Base-by-base conservation (phyloP, 345 rosid species). In the Eutrema heterophyllum region DNA sequence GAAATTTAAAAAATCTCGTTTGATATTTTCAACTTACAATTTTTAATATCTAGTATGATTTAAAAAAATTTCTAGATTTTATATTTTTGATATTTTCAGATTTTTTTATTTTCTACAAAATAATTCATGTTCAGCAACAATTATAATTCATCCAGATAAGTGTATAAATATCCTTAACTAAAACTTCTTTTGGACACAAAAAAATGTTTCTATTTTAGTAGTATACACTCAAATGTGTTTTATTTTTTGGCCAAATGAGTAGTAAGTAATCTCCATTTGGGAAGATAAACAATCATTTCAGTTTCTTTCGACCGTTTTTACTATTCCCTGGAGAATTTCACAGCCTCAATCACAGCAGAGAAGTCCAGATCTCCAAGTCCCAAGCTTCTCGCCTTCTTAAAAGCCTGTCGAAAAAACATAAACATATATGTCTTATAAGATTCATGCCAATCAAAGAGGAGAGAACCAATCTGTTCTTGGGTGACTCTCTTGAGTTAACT, bases 381-480 rank as follows among this genome's bases (percentile, higher is more conserved):
- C 86, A 94, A 71, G 88, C 92, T 84, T 75, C 90, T 84, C 12
- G 95, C 98, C 83, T 87, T 94, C 84, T 94, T 91, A 81, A 88
- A 94, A n/a, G 89, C 89, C 97, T 94, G 80, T 64, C 6, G 9
- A 35, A 36, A 58, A 58, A 9, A 56, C 9, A 36, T 2, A 64
- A 29, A 49, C 13, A 27, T n/a, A 21, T n/a, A 11, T 6, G 24
- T 46, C 13, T 63, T 40, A n/a, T 5, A 10, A 62, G 45, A 52
- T 38, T 9, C 30, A 64, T 9, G 13, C 9, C 12, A 39, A 55
- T 40, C 38, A 7, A n/a, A n/a, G 13, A 33, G 5, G 53, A 13
- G 11, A 53, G 26, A 41, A 12, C 7, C 14, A 78, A 68, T 70
- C 18, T 27, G 50, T 14, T 68, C 63, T 60, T 26, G 9, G n/a